Percentiles rank a stretch among this genome's conserved stretches.
Conservation (phyloP, 2,329 filamentous ascomycete species). For the Fusarium udum region DNA sequence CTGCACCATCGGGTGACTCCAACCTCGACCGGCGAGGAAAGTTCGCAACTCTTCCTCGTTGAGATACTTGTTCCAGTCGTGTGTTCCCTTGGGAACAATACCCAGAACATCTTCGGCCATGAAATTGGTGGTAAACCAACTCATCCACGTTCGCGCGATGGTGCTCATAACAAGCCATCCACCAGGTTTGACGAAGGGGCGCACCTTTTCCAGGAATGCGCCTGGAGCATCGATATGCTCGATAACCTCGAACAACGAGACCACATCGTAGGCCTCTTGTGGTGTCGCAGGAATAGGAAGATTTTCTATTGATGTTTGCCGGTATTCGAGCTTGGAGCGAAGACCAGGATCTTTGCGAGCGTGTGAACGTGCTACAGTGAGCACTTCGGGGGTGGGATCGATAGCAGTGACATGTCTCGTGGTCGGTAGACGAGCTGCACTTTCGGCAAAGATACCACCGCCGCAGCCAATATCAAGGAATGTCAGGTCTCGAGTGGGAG, state of each 20-base stretch:
- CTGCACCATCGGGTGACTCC: slow-evolving; percentile 70
- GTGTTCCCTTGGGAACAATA: slow-evolving; percentile 91
- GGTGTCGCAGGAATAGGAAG: slow-evolving; percentile 56
- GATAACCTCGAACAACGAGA: slow-evolving; percentile 92
- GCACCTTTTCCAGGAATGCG: slow-evolving; percentile 75
- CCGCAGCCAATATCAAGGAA: slow-evolving; percentile 96
- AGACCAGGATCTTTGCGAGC: slow-evolving; percentile 78
- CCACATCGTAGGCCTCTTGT: slow-evolving; percentile 73
- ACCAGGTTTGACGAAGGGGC: slow-evolving; percentile 83
- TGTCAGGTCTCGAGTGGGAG: slow-evolving; percentile 56
- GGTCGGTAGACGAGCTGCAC: slow-evolving; percentile 73
- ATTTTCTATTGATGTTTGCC: slow-evolving; percentile 80
- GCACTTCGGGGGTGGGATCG: slow-evolving; percentile 78
- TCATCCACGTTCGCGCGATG: slow-evolving; percentile 87
- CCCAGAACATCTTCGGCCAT: slow-evolving; percentile 87
- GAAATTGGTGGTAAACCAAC: slow-evolving; percentile 92
- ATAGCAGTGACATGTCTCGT: slow-evolving; percentile 76
- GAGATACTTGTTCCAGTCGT: slow-evolving; percentile 97
- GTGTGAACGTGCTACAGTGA: slow-evolving; percentile 79
- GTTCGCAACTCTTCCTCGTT: slow-evolving; percentile 80
- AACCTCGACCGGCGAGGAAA: slow-evolving; percentile 64
- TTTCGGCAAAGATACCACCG: slow-evolving; percentile 95
- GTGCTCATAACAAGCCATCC: slow-evolving; percentile 95
- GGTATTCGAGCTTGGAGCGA: slow-evolving; percentile 71
- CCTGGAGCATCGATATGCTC: slow-evolving; percentile 87